Evolutionary conservation across 2,329 filamentous ascomycete genomes (phyloP), one percentile per base, ranked within the genome.

Genomic region (Corynespora cassiicola): DNA sequence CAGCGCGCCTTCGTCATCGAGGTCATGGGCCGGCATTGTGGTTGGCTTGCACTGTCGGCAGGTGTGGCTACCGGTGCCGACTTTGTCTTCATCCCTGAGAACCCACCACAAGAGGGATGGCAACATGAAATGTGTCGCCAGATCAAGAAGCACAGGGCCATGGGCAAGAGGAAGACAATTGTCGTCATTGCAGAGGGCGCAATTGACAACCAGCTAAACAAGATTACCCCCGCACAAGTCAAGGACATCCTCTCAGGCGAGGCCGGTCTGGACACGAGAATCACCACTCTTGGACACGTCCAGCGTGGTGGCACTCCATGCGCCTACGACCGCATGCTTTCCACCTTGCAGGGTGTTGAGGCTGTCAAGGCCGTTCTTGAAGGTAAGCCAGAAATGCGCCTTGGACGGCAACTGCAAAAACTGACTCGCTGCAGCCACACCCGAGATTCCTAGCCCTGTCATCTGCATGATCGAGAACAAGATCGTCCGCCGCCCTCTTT

Each of bases 381-480:
- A 35, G 61, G 58, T 18, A n/a, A n/a, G n/a, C n/a, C n/a, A n/a
- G n/a, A n/a, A n/a, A n/a, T n/a, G n/a, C n/a, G n/a, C n/a, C n/a
- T n/a, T n/a, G n/a, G n/a, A n/a, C n/a, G n/a, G n/a, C n/a, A n/a
- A n/a, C n/a, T n/a, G n/a, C n/a, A n/a, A n/a, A n/a, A n/a, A n/a
- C n/a, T n/a, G n/a, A n/a, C 28, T 45, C 7, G 89, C 95, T 52
- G 88, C 90, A 32, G n/a, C n/a, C n/a, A 95, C 85, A 0, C 90
- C 94, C 7, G 87, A 94, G 27, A 92, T 88, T 0, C 88, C 90
- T 38, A 96, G 90, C 31, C 92, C 90, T 41, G 91, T 99, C 63
- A 97, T 99, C 64, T 91, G 90, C 55, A 91, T 99, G 54, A 91
- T 86, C 50, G 94, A 99, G 76, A 97, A 97, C 80, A 95, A 99